Base-by-base conservation (phyloP, 148 eudicot genomes). In the Chenopodium berlandieri region DNA sequence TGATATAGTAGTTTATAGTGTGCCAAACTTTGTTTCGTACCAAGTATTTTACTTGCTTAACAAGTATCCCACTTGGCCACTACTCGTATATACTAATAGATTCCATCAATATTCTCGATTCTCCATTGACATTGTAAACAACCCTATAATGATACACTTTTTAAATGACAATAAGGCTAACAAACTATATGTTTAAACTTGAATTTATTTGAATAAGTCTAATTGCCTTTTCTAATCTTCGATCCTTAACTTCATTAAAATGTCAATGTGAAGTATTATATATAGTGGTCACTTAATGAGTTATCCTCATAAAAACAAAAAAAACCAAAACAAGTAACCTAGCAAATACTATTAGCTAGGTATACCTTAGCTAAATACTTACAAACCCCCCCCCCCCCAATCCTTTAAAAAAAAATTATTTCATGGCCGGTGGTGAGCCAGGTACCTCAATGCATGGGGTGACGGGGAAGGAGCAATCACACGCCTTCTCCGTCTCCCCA, bases 381-480 rank as follows among this genome's bases (percentile, higher is more conserved):
- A 58, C 63, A 19, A 56, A 75, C 52, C 82, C 62, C 56, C 75
- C 30, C 71, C 85, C 63, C 82, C 54, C 22, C 44, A 27, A 27
- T 27, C 0, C 27, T 27, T 27, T 27, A 30, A 31, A 7, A 23
- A 23, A 7, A 17, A 78, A 20, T 5, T 71, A 1, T n/a, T 60
- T 7, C 17, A 84, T 69, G 82, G 82, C 79, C 2, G 86, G 82
- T 4, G 87, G 82, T 4, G 87, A 82, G 60, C 89, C 86, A 0
- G 89, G 89, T 25, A 85, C 84, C 78, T 87, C 89, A 1, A 85
- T 85, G 89, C 87, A 87, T 60, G 87, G 89, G 12, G 87, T 87
- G 3, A 87, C 87, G 1, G 89, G 87, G 4, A 75, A 34, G 31
- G 89, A 87, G 32, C 89, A 80, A 23, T n/a, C 82, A 4, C 80